phyloP scores from a whole-genome alignment of 2,329 filamentous ascomycete species.

The Coccinonectria pachysandricola region DNA sequence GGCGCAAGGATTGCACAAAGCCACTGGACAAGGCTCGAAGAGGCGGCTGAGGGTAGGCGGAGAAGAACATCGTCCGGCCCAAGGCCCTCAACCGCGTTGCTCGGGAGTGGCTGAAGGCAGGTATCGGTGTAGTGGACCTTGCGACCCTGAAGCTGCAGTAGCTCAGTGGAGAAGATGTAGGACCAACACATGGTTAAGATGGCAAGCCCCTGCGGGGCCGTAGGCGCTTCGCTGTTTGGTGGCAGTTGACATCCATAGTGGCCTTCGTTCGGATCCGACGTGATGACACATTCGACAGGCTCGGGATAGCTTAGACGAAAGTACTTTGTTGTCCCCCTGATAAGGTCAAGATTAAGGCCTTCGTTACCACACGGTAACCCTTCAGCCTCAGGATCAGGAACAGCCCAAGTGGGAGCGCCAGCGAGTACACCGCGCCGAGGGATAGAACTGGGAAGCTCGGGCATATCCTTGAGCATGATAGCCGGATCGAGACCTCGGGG shows the following conservation, averaged over 20 bases:
- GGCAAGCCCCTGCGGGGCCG: constrained; percentile 15
- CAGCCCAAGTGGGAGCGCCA: constrained; percentile 15
- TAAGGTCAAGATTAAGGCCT: constrained; percentile 12
- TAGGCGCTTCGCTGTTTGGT: constrained; percentile 6
- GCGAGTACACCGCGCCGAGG: constrained; percentile 14
- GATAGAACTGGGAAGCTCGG: constrained; percentile 12
- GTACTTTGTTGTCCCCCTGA: constrained; percentile 17
- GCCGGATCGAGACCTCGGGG: constrained; percentile 12
- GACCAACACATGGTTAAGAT: constrained; percentile 19
- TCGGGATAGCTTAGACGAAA: constrained; percentile 16
- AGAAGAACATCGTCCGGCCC: constrained; percentile 11
- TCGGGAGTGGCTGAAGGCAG: constrained; percentile 14
- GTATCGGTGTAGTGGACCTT: constrained; percentile 14
- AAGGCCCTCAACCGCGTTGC: constrained; percentile 8
- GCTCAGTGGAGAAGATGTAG: constrained; percentile 19
- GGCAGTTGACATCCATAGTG: constrained; percentile 14
- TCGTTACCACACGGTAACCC: constrained; percentile 1
- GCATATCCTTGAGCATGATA: constrained; percentile 18
- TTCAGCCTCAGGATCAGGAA: constrained; percentile 13
- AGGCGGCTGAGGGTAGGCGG: constrained; percentile 10
- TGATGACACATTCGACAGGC: constrained; percentile 12
- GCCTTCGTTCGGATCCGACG: constrained; percentile 9
- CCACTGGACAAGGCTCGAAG: constrained; percentile 16
- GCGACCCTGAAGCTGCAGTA: constrained; percentile 17
- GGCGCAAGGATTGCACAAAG: constrained; percentile 17